A percentile compares a stretch with the other conserved stretches of the same genome.
These are phyloP conservation scores for Aspergillus fumigatiaffinis DNA, from an alignment of 2,329 filamentous ascomycete genomes.

Conservation along the genomic window DNA sequence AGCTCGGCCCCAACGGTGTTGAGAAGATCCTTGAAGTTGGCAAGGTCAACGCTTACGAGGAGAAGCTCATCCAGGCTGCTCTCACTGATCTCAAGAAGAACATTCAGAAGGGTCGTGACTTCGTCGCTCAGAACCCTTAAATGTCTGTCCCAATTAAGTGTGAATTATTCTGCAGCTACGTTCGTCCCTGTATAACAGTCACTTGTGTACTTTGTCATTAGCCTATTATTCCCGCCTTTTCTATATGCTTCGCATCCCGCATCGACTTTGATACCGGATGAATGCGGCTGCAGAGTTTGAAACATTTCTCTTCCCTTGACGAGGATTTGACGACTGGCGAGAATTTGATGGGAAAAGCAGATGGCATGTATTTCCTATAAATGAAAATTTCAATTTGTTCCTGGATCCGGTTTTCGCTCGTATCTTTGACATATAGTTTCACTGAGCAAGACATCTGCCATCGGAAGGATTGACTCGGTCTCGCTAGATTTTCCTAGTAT, in stretches of 20 bases:
- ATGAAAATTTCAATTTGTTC: conserved; percentile 1
- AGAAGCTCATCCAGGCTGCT: conserved; percentile 83
- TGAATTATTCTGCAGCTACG: conserved; percentile 12
- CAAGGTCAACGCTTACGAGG: conserved; percentile 77
- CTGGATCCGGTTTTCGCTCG: not conserved
- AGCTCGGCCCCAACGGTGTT: conserved; percentile 94
- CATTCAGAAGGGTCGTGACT: conserved; percentile 77
- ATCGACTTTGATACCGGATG: conserved; percentile 20
- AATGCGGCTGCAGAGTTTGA: conserved; percentile 18
- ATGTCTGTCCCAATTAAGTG: conserved; percentile 18
- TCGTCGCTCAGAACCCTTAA: conserved; percentile 57
- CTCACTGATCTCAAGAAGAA: conserved; percentile 67
- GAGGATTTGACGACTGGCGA: not conserved
- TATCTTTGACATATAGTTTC: not conserved
- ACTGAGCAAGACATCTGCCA: not conserved
- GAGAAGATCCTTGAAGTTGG: conserved; percentile 89
- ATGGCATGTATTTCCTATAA: conserved; percentile 7
- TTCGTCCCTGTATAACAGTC: conserved; percentile 29
- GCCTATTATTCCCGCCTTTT: conserved; percentile 8
- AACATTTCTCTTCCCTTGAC: not conserved
- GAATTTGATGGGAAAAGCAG: not conserved
- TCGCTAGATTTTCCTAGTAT: not conserved
- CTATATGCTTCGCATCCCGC: conserved; percentile 10
- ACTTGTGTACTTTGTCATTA: conserved; percentile 12
- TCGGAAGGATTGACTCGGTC: not conserved